phyloP scores from a whole-genome alignment of 352 stramenopile species.

The Globisporangium abappressorium region DNA sequence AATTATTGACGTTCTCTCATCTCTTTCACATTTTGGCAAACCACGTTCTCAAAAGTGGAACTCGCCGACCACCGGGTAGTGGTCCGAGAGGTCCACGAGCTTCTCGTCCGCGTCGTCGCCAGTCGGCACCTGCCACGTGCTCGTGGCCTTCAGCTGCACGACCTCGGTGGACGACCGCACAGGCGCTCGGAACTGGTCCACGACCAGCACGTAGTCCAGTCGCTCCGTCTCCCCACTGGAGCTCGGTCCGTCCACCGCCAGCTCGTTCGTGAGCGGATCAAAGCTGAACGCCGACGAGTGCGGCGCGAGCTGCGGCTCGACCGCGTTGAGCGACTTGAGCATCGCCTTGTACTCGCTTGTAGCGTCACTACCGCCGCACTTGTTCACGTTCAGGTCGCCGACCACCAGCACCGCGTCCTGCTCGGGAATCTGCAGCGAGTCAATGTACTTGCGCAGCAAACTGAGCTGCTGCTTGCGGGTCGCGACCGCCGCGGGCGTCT shows the following conservation, averaged over 20 bases:
- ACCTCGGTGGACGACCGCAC: constrained; percentile 27
- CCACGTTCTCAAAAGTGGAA: constrained; percentile 38
- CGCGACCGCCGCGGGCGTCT: constrained; percentile 39
- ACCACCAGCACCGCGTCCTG: constrained; percentile 51
- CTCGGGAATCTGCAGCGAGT: constrained; percentile 39
- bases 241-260: constrained; percentile 58
- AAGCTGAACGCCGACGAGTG: constrained; percentile 55
- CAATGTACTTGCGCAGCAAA: constrained; percentile 45
- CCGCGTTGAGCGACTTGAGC: constrained; percentile 36
- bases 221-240: constrained; percentile 53
- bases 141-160: constrained; percentile 55
- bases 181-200: constrained; percentile 33
- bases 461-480: constrained; percentile 41
- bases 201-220: constrained; percentile 61
- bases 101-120: constrained; percentile 21
- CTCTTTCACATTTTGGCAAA: not conserved
- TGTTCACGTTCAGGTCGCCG: constrained; percentile 68
- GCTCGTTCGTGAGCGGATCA: constrained; percentile 52
- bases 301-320: constrained; percentile 28
- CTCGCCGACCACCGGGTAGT: constrained; percentile 62
- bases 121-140: constrained; percentile 26
- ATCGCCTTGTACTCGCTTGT: constrained; percentile 44
- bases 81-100: constrained; percentile 61
- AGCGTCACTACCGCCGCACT: constrained; percentile 11
- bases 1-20: not conserved